Evolutionary conservation across 805 yeast genomes (phyloP), one percentile per base, ranked within the genome.

Genomic region (Lipomyces lipofer): DNA sequence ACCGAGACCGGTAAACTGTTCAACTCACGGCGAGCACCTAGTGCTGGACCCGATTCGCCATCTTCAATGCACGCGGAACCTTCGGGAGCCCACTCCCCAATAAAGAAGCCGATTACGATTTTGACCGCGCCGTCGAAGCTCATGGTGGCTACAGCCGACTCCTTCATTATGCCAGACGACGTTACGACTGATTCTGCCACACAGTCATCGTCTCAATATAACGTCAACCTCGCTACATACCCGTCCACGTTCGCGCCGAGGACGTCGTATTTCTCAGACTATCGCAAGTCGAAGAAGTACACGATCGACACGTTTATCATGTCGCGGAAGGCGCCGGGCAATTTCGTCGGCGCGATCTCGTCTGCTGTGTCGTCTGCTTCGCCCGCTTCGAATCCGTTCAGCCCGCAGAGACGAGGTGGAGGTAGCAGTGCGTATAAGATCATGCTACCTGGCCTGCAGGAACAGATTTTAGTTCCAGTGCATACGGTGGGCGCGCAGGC

Each of bases 321-420:
- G 13, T 46, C 45, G 27, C 49, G 28, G 50, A 47, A 44, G 40
- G 39, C 32, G 10, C 56, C 60, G 10, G 32, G 35, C 7, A 54
- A 48, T 22, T 55, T 57, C 28, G 50, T 47, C 8, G 54, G 59
- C n/a, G 46, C 50, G 19, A 48, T 57, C 19, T 40, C 60, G 12
- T 43, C 61, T n/a, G 60, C 58, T 4, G 55, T 57, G 12, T 57
- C 61, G 21, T 57, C 61, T 3, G 58, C 56, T 3, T 58, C 60
- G 19, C 61, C 61, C 12, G 56, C 49, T 9, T 56, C 61, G 40
- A 57, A 57, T 46, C 61, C 61, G 33, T 57, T 57, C 33, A 55
- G 38, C 24, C 56, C 60, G n/a, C 44, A 29, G 8, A 48, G 61
- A 29, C 39, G 61, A 21, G 49, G 51, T 7, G 60, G 61, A 21